Evolutionary conservation across 1,284 basidiomycete genomes (phyloP), one percentile per base, ranked within the genome.

Genomic region (Microbotryum intermedium): DNA sequence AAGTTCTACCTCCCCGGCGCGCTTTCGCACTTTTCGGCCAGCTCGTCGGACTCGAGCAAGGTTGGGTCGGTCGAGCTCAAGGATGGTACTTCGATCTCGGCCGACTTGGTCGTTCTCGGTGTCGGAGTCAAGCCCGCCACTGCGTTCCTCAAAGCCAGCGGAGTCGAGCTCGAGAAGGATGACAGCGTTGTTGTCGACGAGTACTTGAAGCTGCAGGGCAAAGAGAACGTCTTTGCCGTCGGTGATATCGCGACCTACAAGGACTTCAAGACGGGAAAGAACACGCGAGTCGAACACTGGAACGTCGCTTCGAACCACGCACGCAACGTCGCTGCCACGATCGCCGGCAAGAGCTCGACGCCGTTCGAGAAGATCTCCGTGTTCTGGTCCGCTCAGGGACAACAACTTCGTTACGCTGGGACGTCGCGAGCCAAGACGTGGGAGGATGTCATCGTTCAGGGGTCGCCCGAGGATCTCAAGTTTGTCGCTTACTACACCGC

Each of bases 91-190:
- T 82, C 81, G 2, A 75, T 95, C 42, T 80, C 81, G 0, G 88
- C 88, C 18, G 88, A 92, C 71, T 80, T 88, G 50, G 81, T 97
- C 60, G 78, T 97, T 59, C 85, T 95, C 82, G 92, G 88, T 43
- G 88, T 91, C 7, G 92, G 92, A 62, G 91, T 92, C 13, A 80
- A 80, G 1, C 92, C 92, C 29, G 88, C 89, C 3, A 94, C 92
- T 0, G 77, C 83, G 43, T 91, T 86, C 77, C 76, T 95, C 68
- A 86, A 86, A 72, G 80, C 80, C 67, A 81, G 86, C 55, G 78
- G 82, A 21, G 75, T 70, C 29, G 47, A 50, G 23, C 59, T 70
- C 29, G 70, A 70, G 49, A 83, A 81, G 71, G 88, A 90, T 69
- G 88, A 88, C 21, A 86, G 87, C 34, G 79, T 97, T 62, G 80